Conservation (phyloP, 257 asterid genomes). For the Jacaranda mimosifolia region DNA sequence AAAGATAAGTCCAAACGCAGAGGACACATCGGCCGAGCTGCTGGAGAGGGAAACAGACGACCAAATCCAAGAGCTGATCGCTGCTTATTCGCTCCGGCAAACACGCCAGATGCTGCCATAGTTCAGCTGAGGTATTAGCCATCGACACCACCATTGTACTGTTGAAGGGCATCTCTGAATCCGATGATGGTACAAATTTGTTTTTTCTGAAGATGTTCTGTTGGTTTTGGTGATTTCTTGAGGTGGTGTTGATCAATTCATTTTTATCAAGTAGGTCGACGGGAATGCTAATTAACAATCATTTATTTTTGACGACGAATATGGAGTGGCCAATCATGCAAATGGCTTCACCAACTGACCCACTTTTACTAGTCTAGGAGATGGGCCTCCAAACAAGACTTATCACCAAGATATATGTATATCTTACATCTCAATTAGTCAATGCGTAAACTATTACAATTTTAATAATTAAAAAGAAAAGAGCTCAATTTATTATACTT, state of each 20-base stretch:
- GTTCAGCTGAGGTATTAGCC: constrained; percentile 48
- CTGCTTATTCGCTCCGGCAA: constrained; percentile 54
- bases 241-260: not conserved
- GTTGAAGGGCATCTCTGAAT: constrained; percentile 52
- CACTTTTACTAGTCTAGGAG: not conserved
- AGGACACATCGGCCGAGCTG: constrained; percentile 52
- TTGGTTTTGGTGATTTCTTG: not conserved
- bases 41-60: constrained; percentile 56
- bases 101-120: constrained; percentile 56
- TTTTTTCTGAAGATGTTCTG: not conserved
- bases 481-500: too few species aligned
- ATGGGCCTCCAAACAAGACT: not conserved
- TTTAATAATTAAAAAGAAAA: too few species aligned
- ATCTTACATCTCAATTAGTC: too few species aligned
- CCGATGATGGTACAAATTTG: not conserved
- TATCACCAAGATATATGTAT: too few species aligned
- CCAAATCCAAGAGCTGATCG: constrained; percentile 54
- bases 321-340: constrained; percentile 1
- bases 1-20: constrained; percentile 56
- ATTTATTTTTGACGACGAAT: constrained; percentile 2
- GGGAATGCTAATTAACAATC: not conserved
- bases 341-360: not conserved
- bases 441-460: too few species aligned
- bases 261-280: not conserved
- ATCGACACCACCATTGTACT: constrained; percentile 42